phyloP scores from a whole-genome alignment of 2,329 filamentous ascomycete genomes.

The Cladophialophora psammophila region DNA sequence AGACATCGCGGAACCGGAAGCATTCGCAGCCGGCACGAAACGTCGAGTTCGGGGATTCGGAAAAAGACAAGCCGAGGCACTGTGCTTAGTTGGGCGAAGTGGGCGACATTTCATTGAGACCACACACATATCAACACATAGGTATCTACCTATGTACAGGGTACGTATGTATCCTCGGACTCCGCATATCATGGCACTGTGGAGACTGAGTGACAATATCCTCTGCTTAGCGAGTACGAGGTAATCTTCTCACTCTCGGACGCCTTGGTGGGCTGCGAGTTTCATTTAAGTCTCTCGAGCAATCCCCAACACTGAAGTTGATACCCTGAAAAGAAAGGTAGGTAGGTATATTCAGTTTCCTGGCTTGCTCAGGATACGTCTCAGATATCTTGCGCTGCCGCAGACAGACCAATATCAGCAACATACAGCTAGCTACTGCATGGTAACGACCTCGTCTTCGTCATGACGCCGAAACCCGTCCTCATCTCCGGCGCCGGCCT shows the following conservation, averaged over 20 bases:
- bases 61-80: background rate
- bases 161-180: no score
- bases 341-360: background rate
- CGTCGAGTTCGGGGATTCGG: background rate
- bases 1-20: background rate
- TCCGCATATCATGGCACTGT: no score
- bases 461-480: conserved; percentile 38
- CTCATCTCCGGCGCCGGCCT: conserved; percentile 50
- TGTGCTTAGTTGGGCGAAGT: background rate
- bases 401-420: background rate
- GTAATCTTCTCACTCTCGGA: no score
- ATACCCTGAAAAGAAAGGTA: no score
- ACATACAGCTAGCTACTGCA: background rate
- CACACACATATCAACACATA: background rate
- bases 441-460: background rate
- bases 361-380: background rate
- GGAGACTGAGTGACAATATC: no score
- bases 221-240: no score
- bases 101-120: background rate
- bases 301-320: no score
- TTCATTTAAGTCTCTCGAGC: no score
- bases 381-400: background rate
- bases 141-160: background rate
- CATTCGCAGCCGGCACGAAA: background rate
- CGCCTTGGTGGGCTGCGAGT: no score